Evolutionary conservation across 2,329 filamentous ascomycete genomes (phyloP), one percentile per base, ranked within the genome.

Genomic region (Neoscytalidium dimidiatum): DNA sequence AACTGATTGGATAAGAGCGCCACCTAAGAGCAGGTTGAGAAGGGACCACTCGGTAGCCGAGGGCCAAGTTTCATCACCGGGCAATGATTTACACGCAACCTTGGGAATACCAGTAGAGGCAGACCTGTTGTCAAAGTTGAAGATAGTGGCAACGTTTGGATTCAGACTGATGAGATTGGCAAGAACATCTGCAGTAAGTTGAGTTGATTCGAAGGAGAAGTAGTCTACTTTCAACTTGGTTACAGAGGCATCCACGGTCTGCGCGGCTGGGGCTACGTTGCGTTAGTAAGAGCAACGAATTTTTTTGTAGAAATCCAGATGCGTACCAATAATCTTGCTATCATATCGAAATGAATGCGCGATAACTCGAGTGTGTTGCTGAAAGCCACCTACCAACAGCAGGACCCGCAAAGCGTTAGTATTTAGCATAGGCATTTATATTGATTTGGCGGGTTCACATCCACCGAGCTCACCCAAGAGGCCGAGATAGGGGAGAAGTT

Each of bases 21-120:
- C 71, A 1, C 64, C 62, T 4, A 75, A 43, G 1, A 69, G 71
- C 0, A 26, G 49, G 44, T 75, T 74, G 13, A 75, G 38, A 3
- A 62, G 14, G 8, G 56, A 31, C 69, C 70, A 76, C 41, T 74
- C 68, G 44, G 57, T 31, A 4, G 19, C 9, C 1, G 60, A 63
- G 4, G 73, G 71, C 71, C 72, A 75, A 11, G 21, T 17, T 26
- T 13, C 13, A 17, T 49, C 26, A 6, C 26, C 46, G 7, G 46
- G 46, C 13, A 49, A 29, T 17, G 13, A 6, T 14, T 29, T 49
- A 6, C 46, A 49, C 14, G 14, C n/a, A 41, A 17, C 38, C 38
- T 5, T 17, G 13, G 46, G n/a, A 29, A 21, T 7, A 6, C 29
- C 29, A 4, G 23, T 28, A 14, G 13, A 5, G 11, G 21, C 46